Evolutionary conservation across 2,329 filamentous ascomycete species (phyloP).

Genomic region (Ophiostoma sp.): DNA sequence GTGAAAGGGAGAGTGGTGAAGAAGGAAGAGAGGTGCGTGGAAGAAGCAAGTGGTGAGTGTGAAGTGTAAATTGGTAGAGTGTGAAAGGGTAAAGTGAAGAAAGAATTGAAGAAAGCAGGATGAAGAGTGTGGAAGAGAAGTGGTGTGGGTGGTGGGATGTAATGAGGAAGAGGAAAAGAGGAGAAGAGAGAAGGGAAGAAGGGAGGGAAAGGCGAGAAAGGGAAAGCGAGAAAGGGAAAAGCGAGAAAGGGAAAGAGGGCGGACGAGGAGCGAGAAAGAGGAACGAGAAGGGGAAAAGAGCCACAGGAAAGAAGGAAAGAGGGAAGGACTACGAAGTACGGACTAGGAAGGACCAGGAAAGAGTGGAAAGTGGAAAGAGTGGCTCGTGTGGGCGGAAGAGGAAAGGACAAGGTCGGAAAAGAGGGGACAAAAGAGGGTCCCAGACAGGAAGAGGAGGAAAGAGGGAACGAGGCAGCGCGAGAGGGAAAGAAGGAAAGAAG

Average conservation of each 20-base stretch:
- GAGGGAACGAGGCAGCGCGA: neutral
- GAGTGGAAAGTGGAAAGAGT: neutral
- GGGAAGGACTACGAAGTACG: neutral
- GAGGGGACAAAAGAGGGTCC: constrained; percentile 6
- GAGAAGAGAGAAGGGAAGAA: constrained; percentile 8
- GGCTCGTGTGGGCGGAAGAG: constrained; percentile 6
- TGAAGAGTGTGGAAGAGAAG: neutral
- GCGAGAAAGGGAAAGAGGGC: neutral
- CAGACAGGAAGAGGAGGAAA: neutral
- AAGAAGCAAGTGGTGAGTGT: neutral
- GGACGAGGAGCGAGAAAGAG: neutral
- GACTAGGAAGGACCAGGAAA: neutral
- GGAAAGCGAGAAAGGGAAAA: neutral
- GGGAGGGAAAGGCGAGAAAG: constrained; percentile 13
- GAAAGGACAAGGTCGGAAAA: constrained; percentile 9
- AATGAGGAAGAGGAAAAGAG: constrained; percentile 2
- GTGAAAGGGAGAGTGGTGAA: neutral
- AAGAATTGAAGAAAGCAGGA: neutral
- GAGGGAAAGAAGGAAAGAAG: neutral
- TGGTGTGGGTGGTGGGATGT: neutral
- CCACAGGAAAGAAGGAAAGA: constrained; percentile 2
- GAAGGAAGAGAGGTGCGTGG: neutral
- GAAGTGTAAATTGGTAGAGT: neutral
- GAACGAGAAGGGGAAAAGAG: neutral
- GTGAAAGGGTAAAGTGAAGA: neutral